Base-by-base conservation (phyloP, 2,329 filamentous ascomycete species). In the Penicillium sp. region DNA sequence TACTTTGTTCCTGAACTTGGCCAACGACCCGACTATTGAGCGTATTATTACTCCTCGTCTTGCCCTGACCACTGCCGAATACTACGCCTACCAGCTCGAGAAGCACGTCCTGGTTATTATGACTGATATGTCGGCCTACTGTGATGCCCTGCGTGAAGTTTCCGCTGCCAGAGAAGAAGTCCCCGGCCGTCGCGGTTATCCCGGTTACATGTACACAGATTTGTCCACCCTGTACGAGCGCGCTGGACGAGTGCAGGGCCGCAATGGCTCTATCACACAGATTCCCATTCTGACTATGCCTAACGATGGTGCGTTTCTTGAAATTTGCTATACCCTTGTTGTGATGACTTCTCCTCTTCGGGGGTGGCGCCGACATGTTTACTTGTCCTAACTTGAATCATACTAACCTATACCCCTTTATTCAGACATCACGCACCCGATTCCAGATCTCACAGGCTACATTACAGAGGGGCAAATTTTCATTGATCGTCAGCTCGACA, bases 141-240 rank as follows among this genome's bases (percentile, higher is more conserved):
- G 95, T 77, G 94, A 99, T 78, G 95, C 94, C 66, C 89, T 99
- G 65, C 94, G 94, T 86, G 94, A 99, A 80, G 94, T 99, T 50
- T 99, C 94, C 15, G 93, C 94, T 54, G 94, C 94, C 53, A 87
- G 94, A 81, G 94, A 99, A 84, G 94, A 99, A 87, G 94, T 99
- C 43, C 94, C 94, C 41, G 94, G 94, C 84, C 93, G 94, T 78
- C 93, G 94, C 87, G 94, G 94, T 85, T 99, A 94, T 82, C 94
- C 94, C 54, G 94, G 94, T 90, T 99, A 99, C 85, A 99, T 99
- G 94, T 99, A 99, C 84, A 99, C 94, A 68, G 95, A 99, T 86
- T 90, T 99, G 87, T 97, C 94, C 59, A 99, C 94, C 73, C 97
- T 99, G 71, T 99, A 99, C 84, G 94, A 99, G 81, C 93, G 94